Conservation (phyloP, 306 rosid species). For the Citrullus colocynthis region DNA sequence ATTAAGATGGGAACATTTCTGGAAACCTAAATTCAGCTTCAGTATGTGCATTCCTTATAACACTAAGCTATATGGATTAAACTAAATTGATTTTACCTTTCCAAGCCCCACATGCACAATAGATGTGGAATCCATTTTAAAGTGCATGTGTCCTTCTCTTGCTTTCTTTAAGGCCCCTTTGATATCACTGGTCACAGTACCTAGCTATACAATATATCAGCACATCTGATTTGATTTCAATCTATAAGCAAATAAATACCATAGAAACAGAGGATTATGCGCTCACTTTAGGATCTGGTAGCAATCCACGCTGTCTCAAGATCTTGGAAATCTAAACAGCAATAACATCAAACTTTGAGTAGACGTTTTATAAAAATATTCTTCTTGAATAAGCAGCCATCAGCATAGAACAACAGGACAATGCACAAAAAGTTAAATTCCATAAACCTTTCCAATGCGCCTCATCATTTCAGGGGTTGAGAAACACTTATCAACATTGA, state of each 20-base stretch:
- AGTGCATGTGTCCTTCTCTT: slow-evolving; percentile 71
- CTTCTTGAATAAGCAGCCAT: neutral
- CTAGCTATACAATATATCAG: slow-evolving; percentile 47
- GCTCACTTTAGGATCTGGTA: slow-evolving; percentile 95
- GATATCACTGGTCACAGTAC: slow-evolving; percentile 87
- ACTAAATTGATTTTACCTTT: slow-evolving; percentile 44
- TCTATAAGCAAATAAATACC: neutral
- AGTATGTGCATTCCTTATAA: neutral
- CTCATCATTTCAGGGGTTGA: slow-evolving; percentile 94
- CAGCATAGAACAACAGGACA: slow-evolving; percentile 8
- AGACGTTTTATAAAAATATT: neutral
- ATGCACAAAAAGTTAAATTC: slow-evolving; percentile 3
- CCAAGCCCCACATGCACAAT: slow-evolving; percentile 86
- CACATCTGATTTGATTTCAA: slow-evolving; percentile 15
- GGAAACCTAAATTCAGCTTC: neutral
- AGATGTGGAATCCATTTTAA: slow-evolving; percentile 89
- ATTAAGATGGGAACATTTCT: neutral
- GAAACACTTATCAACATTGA: slow-evolving; percentile 93
- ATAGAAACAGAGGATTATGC: slow-evolving; percentile 12
- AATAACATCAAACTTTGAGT: slow-evolving; percentile 17
- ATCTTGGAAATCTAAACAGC: slow-evolving; percentile 72
- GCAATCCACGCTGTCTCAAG: slow-evolving; percentile 85
- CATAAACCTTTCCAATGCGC: slow-evolving; percentile 74
- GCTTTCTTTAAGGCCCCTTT: slow-evolving; percentile 71
- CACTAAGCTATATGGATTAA: slow-evolving; percentile 3